Evolutionary conservation across 2,329 filamentous ascomycete species (phyloP), one percentile per base, ranked within the genome.

Genomic region (Hypoxylon sp.): DNA sequence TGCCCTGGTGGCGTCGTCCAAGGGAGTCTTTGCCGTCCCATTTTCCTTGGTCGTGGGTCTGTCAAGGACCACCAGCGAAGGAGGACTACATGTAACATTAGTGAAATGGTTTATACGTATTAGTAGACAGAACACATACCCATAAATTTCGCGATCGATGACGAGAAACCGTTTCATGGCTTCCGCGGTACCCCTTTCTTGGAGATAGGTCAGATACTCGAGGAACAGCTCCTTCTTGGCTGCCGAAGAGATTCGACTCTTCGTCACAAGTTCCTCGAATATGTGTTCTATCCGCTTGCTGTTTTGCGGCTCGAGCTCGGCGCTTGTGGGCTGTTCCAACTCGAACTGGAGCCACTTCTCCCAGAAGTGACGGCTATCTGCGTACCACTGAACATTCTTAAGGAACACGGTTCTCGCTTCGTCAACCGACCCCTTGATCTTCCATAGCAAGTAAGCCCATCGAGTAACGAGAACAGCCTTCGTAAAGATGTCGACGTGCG

Each of bases 291-390:
- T 88, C n/a, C 89, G 89, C 68, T 88, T 83, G 54, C 89, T 87
- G 59, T 93, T 87, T 59, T 87, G 81, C 1, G 81, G 71, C 73
- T 94, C 91, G 2, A 85, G 82, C 51, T 88, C 85, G 1, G 83
- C 79, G 64, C 81, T 89, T 1, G 89, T 90, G 10, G 92, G 90
- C 76, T 97, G 94, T 59, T 91, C 88, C 50, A 96, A 82, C 80
- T 99, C 95, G 73, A 99, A 97, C 61, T 90, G 83, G 56, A 98
- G 85, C 83, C 93, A 98, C 73, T 87, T 91, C 70, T 89, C 84
- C 94, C 95, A 99, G 82, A 98, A 98, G 44, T 91, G 83, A 32
- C 89, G 87, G 76, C 93, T 97, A 74, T 95, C 92, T 1, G 89
- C 84, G 75, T 96, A 97, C 83, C 89, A 92, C 74, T 93, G 89